Evolutionary conservation across 306 rosid genomes (phyloP), one percentile per base, ranked within the genome.

Genomic region (Leucaena leucocephala): DNA sequence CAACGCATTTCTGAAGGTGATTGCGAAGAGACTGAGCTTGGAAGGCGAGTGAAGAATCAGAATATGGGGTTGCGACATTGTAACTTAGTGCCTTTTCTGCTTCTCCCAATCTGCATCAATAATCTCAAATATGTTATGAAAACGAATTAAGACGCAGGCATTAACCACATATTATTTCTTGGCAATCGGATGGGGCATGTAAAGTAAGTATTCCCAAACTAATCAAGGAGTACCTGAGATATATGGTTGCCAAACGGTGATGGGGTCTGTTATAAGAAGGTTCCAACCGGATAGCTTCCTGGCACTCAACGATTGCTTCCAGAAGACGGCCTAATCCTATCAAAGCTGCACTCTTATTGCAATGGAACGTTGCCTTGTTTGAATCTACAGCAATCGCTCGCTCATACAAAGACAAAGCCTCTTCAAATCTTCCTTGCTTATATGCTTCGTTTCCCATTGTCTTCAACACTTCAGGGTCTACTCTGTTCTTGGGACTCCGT

Each of bases 331-430:
- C 90, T 59, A 95, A 85, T 21, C 93, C 87, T 13, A 93, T 89
- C 69, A 95, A 88, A 84, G 99, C 93, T 5, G 99, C 99, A 55
- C 94, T 89, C 68, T 88, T 95, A 77, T 95, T 95, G 86, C 97
- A 85, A 67, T 83, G 87, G 48, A 91, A 93, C 15, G 82, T 90
- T 42, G 98, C 94, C 48, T 89, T 91, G 38, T 77, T 83, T 17
- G 96, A 87, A 76, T 91, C 96, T 81, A 91, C 48, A 73, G 72
- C 82, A 80, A 92, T 95, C 13, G 99, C 98, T 77, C 67, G 71
- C 13, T 95, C 86, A 83, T 95, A 95, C 34, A 91, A 82, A 57
- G 27, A 67, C 90, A 93, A 59, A 75, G 99, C 99, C 68, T 91
- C 96, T 72, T 83, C 87, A 58, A 82, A 95, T 70, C 82, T 86